Evolutionary conservation across 73 alveolate genomes (phyloP).

Genomic region (Durusdinium trenchii): DNA sequence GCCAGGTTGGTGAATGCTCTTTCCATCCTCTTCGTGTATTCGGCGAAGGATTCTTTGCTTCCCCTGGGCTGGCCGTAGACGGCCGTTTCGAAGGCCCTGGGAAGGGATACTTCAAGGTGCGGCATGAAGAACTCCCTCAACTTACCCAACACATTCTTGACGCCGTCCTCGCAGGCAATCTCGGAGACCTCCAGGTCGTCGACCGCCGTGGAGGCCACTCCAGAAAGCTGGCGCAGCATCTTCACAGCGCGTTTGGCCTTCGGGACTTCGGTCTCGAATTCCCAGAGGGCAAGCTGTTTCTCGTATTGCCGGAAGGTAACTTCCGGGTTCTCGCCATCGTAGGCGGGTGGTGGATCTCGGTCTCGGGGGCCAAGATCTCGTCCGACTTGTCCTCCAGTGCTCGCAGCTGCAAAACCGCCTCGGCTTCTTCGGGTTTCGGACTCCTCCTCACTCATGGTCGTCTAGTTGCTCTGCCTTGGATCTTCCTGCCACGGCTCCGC

Average conservation of each 20-base stretch:
- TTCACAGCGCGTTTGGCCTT: not conserved
- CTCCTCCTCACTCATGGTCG: no score
- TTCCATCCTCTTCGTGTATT: not conserved
- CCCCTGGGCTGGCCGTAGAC: not conserved
- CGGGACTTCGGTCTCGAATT: not conserved
- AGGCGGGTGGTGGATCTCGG: not conserved
- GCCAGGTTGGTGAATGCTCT: not conserved
- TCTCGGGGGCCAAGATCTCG: not conserved
- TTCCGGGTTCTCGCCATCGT: not conserved
- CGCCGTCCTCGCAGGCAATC: not conserved
- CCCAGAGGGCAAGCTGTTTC: not conserved
- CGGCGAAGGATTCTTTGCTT: not conserved
- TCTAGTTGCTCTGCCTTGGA: no score
- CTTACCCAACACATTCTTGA: not conserved
- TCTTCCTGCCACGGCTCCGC: no score
- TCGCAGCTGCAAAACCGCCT: no score
- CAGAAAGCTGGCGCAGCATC: not conserved
- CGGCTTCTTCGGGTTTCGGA: no score
- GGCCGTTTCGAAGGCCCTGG: not conserved
- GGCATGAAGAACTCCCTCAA: not conserved
- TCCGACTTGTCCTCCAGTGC: not conserved
- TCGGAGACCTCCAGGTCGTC: not conserved
- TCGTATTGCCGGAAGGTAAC: not conserved
- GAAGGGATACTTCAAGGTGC: not conserved
- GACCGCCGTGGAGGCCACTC: not conserved